Percentiles rank a stretch among this genome's conserved stretches.
phyloP scores from a whole-genome alignment of 2,329 filamentous ascomycete species.

The Dothistroma pini region DNA sequence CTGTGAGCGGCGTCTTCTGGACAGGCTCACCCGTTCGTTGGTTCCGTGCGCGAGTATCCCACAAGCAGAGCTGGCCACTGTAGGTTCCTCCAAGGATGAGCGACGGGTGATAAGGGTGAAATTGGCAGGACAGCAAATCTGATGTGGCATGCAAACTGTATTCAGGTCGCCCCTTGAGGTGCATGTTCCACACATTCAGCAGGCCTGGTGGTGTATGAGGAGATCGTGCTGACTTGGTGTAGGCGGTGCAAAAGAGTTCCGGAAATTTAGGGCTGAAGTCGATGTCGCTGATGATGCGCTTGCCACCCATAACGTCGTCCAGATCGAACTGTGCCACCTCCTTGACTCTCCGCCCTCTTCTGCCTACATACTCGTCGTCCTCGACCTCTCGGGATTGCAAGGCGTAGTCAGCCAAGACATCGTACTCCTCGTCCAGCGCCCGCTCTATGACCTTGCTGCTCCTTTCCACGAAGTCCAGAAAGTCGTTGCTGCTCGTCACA shows the following conservation, averaged over 20 bases:
- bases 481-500: slow-evolving; percentile 87
- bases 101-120: slow-evolving; percentile 98
- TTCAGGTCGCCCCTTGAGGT: slow-evolving; percentile 90
- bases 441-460: slow-evolving; percentile 97
- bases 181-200: slow-evolving; percentile 94
- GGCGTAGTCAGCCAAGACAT: slow-evolving; percentile 92
- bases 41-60: slow-evolving; percentile 83
- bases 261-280: slow-evolving; percentile 91
- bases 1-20: slow-evolving; percentile 92
- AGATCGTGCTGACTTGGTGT: slow-evolving; percentile 66
- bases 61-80: slow-evolving; percentile 91
- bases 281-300: slow-evolving; percentile 95
- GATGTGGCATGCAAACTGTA: slow-evolving; percentile 96
- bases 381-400: slow-evolving; percentile 69
- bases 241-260: slow-evolving; percentile 87
- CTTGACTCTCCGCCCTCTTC: slow-evolving; percentile 71
- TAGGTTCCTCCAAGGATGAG: slow-evolving; percentile 95
- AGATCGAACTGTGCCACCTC: slow-evolving; percentile 85
- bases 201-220: slow-evolving; percentile 91
- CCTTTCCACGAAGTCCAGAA: slow-evolving; percentile 89
- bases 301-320: slow-evolving; percentile 85
- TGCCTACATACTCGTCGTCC: slow-evolving; percentile 70
- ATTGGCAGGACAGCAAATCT: slow-evolving; percentile 91
- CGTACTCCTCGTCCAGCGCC: slow-evolving; percentile 91
- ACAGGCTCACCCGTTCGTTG: slow-evolving; percentile 67